phyloP scores from a whole-genome alignment of 306 rosid genomes.

The Sicyos edulis region DNA sequence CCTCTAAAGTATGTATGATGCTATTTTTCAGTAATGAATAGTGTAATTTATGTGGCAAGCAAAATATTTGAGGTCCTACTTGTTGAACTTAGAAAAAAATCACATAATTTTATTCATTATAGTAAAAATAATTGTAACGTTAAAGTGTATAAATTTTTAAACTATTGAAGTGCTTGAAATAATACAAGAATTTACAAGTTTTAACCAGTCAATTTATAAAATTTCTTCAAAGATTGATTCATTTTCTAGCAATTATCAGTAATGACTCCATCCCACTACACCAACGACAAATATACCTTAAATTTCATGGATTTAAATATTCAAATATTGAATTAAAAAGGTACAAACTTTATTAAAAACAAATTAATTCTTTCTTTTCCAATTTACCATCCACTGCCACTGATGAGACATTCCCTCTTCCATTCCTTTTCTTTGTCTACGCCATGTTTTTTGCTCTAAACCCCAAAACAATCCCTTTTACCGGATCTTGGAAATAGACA shows the following conservation, averaged over 20 bases:
- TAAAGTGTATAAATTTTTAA: too few species aligned
- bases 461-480: neutral
- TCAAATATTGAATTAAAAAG: neutral
- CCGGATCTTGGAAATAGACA: neutral
- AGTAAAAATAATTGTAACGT: too few species aligned
- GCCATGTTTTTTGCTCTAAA: neutral
- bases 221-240: neutral
- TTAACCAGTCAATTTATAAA: too few species aligned
- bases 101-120: too few species aligned
- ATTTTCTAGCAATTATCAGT: too few species aligned
- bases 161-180: too few species aligned
- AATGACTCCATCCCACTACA: too few species aligned
- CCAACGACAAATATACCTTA: neutral
- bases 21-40: neutral
- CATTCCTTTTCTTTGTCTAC: neutral
- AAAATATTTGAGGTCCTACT: slow-evolving; percentile 4
- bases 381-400: neutral
- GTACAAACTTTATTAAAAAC: neutral
- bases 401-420: slow-evolving; percentile 1
- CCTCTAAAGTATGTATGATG: slow-evolving; percentile 5
- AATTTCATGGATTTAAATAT: neutral
- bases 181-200: neutral
- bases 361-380: neutral
- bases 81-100: too few species aligned
- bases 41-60: neutral